These are phyloP conservation scores for Malania oleifera DNA, from an alignment of 164 flowering plant species.

Conservation along the genomic window DNA sequence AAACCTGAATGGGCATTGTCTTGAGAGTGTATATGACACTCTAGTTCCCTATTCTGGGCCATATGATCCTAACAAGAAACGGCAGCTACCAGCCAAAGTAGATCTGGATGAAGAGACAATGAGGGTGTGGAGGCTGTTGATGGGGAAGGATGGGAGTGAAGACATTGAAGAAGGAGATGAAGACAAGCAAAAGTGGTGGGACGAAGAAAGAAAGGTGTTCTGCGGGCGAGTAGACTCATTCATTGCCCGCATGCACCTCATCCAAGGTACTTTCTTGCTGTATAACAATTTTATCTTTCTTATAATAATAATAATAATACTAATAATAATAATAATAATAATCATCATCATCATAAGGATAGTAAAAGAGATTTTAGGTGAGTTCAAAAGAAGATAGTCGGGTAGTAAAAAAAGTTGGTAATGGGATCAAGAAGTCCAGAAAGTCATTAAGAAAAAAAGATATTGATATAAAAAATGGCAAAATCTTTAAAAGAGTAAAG, in stretches of 20 bases:
- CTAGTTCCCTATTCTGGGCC: background rate
- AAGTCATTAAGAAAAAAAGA: no score
- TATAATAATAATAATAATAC: no score
- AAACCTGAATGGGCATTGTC: background rate
- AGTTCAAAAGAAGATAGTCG: no score
- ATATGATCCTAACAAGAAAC: background rate
- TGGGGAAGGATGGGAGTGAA: background rate
- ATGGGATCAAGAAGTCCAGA: no score
- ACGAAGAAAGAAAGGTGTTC: background rate
- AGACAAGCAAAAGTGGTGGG: background rate
- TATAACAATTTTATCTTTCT: background rate
- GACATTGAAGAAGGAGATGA: background rate
- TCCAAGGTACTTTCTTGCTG: background rate
- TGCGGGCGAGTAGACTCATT: conserved; percentile 1
- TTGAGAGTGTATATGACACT: background rate
- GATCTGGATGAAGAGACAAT: conserved; percentile 4
- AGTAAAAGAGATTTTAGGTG: no score
- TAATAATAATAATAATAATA: no score
- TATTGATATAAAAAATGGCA: no score
- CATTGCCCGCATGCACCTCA: conserved; percentile 2
- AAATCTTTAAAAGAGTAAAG: no score
- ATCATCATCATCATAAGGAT: no score
- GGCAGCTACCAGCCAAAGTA: background rate
- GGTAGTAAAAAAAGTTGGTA: no score
- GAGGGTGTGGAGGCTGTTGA: background rate